Percentiles rank a stretch among this genome's conserved stretches.
Conservation (phyloP, 192 early-diverging fungal species). For the Backusella tarrabulga region DNA sequence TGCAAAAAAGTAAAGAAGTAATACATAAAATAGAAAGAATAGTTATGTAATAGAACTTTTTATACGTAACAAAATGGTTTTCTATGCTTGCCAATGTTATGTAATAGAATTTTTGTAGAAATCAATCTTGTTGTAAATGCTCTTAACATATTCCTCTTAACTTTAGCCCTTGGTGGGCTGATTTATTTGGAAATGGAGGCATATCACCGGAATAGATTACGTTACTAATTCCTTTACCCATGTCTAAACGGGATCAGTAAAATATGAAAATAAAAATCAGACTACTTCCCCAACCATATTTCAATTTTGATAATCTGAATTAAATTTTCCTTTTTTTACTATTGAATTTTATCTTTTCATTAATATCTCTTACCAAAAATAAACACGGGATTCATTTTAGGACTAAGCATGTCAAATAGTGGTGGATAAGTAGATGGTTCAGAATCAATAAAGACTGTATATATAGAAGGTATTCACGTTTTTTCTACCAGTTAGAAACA, state of each 20-base stretch:
- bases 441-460: neutral
- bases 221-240: neutral
- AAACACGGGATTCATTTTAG: neutral
- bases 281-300: neutral
- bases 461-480: neutral
- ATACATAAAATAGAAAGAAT: neutral
- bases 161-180: neutral
- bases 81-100: neutral
- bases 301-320: neutral
- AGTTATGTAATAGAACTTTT: neutral
- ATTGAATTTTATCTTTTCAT: neutral
- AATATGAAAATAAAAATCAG: neutral
- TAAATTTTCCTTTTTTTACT: neutral
- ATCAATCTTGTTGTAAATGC: neutral
- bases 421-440: neutral
- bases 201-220: neutral
- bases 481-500: neutral
- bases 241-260: neutral
- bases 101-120: neutral
- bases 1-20: constrained; percentile 1
- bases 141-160: neutral
- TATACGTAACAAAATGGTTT: neutral
- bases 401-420: neutral
- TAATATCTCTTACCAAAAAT: neutral
- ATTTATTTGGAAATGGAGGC: neutral